Base-by-base conservation (phyloP, 2,329 filamentous ascomycete genomes). In the Xylaria sp. region DNA sequence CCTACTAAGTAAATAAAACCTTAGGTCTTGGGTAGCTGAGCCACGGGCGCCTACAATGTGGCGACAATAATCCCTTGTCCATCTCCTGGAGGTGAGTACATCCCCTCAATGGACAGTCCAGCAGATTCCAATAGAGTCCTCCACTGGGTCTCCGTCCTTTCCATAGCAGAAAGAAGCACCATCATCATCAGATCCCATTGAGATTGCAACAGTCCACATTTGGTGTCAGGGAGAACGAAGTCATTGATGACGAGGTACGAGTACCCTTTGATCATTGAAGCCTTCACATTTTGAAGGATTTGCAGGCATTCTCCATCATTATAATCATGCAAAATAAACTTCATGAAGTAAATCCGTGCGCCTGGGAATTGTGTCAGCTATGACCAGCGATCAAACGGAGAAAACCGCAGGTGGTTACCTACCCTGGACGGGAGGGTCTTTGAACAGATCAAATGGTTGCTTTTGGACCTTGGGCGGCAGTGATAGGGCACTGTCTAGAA, bases 241-340 rank as follows among this genome's bases (percentile, higher is more conserved):
- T 64, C 58, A 19, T 66, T 57, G 38, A 64, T 62, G 15, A 66
- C 55, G n/a, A 66, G 58, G 37, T 64, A 52, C 9, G 64, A 66
- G 37, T 64, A 58, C 6, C 64, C 58, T 21, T 60, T 56, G n/a
- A 58, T 55, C 64, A 62, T 64, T 3, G 62, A 59, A 19, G 58
- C 40, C 3, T 35, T 55, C 8, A 64, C 53, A n/a, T 66, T 54
- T 21, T 48, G 49, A 5, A 66, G 58, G 35, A 66, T 66, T 2
- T 40, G 31, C 8, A 60, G 21, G 35, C 55, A 62, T 31, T 62
- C 25, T 17, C 55, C 47, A 38, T 66, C 58, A 2, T 8, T 23
- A 29, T 60, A 64, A 25, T 66, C 64, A 29, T 66, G 64, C 44
- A 62, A 37, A 17, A 66, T 62, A 38, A 64, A 64, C 29, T 67